These are phyloP conservation scores for Musa troglodytarum DNA, from an alignment of 176 grass and related monocot species.

Conservation along the genomic window DNA sequence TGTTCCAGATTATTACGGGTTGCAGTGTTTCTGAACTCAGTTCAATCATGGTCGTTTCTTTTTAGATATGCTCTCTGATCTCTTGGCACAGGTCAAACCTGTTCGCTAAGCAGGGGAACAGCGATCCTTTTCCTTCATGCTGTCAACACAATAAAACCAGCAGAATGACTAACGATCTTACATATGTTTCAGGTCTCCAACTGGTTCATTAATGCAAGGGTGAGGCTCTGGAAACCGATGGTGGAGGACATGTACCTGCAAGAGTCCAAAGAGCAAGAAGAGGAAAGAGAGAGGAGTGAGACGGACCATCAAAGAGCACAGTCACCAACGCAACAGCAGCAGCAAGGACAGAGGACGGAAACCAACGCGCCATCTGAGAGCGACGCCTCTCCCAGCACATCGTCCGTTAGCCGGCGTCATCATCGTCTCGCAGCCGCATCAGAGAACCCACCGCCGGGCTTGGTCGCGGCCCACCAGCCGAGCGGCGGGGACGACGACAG, in stretches of 20 bases:
- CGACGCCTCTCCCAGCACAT: constrained; percentile 37
- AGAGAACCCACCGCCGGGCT: constrained; percentile 7
- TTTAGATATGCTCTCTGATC: background rate
- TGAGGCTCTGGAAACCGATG: constrained; percentile 99
- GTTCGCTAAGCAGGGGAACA: too few relatives aligned
- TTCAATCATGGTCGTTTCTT: background rate
- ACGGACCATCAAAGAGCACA: constrained; percentile 22
- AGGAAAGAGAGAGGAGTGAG: constrained; percentile 22
- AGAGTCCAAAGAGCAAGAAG: constrained; percentile 41
- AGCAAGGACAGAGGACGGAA: constrained; percentile 24
- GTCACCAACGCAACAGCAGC: constrained; percentile 30
- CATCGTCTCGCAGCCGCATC: constrained; percentile 24
- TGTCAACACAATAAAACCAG: too few relatives aligned
- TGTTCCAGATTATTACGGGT: background rate
- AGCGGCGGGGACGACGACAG: constrained; percentile 5
- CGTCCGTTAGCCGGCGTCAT: constrained; percentile 23
- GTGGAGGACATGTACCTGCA: constrained; percentile 99
- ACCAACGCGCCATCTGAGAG: constrained; percentile 22
- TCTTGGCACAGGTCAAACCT: too few relatives aligned
- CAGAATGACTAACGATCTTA: background rate
- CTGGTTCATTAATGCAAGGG: constrained; percentile 99
- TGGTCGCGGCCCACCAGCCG: background rate
- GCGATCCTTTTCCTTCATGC: too few relatives aligned
- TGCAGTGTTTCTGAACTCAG: background rate
- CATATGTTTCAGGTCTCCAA: constrained; percentile 61